Evolutionary conservation across 768 basidiomycete genomes (phyloP).

Genomic region (Mycena venus): DNA sequence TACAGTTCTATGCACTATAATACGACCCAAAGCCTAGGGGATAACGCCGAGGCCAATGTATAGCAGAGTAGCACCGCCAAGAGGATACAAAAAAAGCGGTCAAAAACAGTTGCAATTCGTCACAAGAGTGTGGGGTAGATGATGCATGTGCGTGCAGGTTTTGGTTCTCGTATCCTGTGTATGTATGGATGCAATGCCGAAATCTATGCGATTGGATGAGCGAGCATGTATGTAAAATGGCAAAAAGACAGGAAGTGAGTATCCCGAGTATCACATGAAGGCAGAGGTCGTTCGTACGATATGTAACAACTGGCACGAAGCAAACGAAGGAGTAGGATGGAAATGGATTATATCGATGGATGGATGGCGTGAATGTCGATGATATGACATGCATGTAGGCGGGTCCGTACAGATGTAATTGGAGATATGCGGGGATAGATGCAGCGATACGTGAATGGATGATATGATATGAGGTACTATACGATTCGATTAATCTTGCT

Average conservation of each 20-base stretch:
- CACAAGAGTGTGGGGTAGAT: constrained; percentile 8
- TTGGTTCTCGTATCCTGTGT: not conserved
- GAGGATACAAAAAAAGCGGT: not conserved
- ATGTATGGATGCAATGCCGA: not conserved
- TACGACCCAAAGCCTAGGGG: not conserved
- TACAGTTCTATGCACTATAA: not conserved
- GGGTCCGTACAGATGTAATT: constrained; percentile 5
- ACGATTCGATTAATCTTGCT: not conserved
- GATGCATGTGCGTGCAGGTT: constrained; percentile 7
- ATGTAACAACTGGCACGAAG: constrained; percentile 1
- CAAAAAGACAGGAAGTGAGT: too few species aligned
- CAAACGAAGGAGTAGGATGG: constrained; percentile 6
- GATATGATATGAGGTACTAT: constrained; percentile 1
- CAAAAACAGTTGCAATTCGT: constrained; percentile 11
- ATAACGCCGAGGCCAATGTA: not conserved
- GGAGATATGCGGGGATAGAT: constrained; percentile 5
- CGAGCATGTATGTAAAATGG: constrained; percentile 11
- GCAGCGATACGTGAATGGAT: not conserved
- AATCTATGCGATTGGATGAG: constrained; percentile 10
- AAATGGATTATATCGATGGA: constrained; percentile 17
- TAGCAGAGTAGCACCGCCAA: not conserved
- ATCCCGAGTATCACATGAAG: not conserved
- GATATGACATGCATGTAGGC: constrained; percentile 12
- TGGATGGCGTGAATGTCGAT: constrained; percentile 3
- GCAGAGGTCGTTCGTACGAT: constrained; percentile 2